Conservation (phyloP, 2,329 filamentous ascomycete genomes). For the Diatrype stigma region DNA sequence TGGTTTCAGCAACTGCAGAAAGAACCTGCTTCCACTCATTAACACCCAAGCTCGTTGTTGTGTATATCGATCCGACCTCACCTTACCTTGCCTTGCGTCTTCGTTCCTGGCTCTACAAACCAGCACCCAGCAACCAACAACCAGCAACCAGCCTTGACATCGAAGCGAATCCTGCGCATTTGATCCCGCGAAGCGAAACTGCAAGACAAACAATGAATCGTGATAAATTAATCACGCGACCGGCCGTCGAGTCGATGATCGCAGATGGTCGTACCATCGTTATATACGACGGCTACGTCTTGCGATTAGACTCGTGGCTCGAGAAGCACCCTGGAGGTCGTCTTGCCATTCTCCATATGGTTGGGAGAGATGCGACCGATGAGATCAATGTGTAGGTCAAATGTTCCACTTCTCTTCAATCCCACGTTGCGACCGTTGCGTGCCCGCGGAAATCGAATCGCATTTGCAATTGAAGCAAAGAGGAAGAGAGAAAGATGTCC, state of each 20-base stretch:
- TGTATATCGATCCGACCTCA: not conserved
- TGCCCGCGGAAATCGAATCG: not conserved
- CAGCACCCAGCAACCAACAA: too few relatives aligned
- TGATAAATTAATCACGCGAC: slow-evolving; percentile 39
- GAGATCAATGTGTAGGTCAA: slow-evolving; percentile 51
- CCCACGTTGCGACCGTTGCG: not conserved
- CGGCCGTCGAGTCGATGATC: slow-evolving; percentile 47
- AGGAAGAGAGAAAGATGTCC: too few relatives aligned
- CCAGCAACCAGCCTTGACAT: not conserved
- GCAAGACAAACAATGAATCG: slow-evolving; percentile 19
- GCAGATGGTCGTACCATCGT: slow-evolving; percentile 52
- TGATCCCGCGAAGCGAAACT: not conserved
- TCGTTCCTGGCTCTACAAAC: not conserved
- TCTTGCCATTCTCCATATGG: slow-evolving; percentile 58
- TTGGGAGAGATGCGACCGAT: slow-evolving; percentile 55
- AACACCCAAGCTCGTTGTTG: not conserved
- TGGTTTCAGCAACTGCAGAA: not conserved
- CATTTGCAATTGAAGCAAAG: too few relatives aligned
- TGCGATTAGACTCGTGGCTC: slow-evolving; percentile 56
- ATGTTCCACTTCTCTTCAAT: slow-evolving; percentile 5
- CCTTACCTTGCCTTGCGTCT: not conserved
- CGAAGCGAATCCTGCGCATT: not conserved
- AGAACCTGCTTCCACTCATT: too few relatives aligned
- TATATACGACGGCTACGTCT: slow-evolving; percentile 50
- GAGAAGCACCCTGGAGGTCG: slow-evolving; percentile 55